These are phyloP conservation scores for Alternaria rosae DNA, from an alignment of 2,329 filamentous ascomycete species.

Conservation along the genomic window DNA sequence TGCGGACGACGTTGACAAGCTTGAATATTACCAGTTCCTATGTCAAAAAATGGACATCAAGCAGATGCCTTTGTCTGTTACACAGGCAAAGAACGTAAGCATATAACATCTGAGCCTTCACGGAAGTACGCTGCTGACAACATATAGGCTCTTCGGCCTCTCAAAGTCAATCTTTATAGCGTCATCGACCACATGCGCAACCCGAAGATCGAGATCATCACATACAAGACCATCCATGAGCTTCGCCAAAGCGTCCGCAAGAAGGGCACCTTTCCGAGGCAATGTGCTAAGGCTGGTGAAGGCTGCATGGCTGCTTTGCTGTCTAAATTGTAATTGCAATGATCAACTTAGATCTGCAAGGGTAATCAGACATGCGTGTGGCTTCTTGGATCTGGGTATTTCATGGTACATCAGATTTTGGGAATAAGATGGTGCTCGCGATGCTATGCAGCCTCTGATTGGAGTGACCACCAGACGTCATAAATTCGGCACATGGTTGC, in stretches of 20 bases:
- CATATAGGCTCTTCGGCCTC: conserved; percentile 21
- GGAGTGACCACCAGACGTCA: not conserved
- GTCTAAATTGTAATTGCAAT: conserved; percentile 12
- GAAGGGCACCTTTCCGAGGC: conserved; percentile 25
- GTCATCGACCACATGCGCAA: conserved; percentile 36
- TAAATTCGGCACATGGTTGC: not conserved
- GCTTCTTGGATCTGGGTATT: not conserved
- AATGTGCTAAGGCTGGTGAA: conserved; percentile 30
- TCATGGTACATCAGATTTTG: not conserved
- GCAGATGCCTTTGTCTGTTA: conserved; percentile 27
- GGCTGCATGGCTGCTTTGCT: conserved; percentile 31
- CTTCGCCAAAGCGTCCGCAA: conserved; percentile 24
- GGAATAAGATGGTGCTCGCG: not conserved
- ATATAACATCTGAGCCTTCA: not conserved
- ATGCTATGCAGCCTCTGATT: not conserved
- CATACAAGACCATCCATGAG: conserved; percentile 22
- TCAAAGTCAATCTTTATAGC: conserved; percentile 36
- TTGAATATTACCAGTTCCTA: conserved; percentile 35
- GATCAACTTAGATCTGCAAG: not conserved
- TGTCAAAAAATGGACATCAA: conserved; percentile 34
- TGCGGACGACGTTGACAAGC: conserved; percentile 10
- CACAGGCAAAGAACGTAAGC: conserved; percentile 37
- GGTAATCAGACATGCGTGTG: not conserved
- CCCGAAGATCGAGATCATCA: conserved; percentile 15
- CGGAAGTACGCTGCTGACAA: conserved; percentile 1